phyloP scores from a whole-genome alignment of 106 monocot genomes.

The Amphibolis antarctica region DNA sequence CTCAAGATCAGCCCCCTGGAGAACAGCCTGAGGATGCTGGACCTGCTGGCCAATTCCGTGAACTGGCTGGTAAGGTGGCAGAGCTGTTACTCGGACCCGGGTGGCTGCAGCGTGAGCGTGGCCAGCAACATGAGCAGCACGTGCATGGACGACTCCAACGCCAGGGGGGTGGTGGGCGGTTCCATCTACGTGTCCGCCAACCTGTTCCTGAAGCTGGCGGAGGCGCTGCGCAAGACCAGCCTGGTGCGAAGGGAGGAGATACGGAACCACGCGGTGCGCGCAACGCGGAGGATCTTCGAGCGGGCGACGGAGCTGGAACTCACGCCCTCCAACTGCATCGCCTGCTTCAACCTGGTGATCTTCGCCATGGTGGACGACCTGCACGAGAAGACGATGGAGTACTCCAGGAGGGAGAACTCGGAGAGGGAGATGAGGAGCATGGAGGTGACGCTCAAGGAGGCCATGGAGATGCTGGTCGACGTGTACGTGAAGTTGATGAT shows the following conservation, averaged over 20 bases:
- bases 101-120: slow-evolving; percentile 16
- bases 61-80: slow-evolving; percentile 60
- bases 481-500: slow-evolving; percentile 49
- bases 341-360: slow-evolving; percentile 63
- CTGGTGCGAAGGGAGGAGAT: slow-evolving; percentile 82
- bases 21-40: slow-evolving; percentile 48
- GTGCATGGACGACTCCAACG: not conserved
- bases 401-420: slow-evolving; percentile 55
- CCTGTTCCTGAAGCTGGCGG: slow-evolving; percentile 64
- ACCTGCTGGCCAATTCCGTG: slow-evolving; percentile 52
- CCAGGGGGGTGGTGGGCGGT: not conserved
- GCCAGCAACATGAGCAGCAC: slow-evolving; percentile 6
- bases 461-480: slow-evolving; percentile 59
- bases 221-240: slow-evolving; percentile 58
- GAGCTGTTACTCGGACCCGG: slow-evolving; percentile 42
- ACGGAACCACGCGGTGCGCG: slow-evolving; percentile 59
- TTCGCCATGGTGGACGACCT: slow-evolving; percentile 83
- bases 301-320: slow-evolving; percentile 51
- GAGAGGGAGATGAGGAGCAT: slow-evolving; percentile 78
- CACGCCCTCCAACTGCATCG: slow-evolving; percentile 40
- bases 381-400: slow-evolving; percentile 87
- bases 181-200: slow-evolving; percentile 28
- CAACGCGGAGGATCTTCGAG: slow-evolving; percentile 30
- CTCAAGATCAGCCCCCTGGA: slow-evolving; percentile 68
- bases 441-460: slow-evolving; percentile 48